Percentiles rank a stretch among this genome's conserved stretches.
Evolutionary conservation across 345 rosid species (phyloP).

Genomic region (Orychophragmus violaceus): DNA sequence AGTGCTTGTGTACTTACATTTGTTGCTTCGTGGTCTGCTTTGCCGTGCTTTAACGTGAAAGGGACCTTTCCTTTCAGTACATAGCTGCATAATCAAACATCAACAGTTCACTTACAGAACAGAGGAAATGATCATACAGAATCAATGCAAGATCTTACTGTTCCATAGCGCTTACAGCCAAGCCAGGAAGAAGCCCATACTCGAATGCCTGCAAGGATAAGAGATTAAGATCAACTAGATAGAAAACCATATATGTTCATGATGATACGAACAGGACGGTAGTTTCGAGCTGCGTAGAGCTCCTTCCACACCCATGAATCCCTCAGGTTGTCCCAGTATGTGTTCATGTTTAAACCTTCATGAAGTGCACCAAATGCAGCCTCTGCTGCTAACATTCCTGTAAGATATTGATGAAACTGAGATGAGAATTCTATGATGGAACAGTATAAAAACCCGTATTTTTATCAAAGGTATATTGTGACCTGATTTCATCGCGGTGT

Average conservation of each 20-base stretch:
- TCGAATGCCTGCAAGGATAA: slow-evolving; percentile 64
- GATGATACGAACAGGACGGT: slow-evolving; percentile 67
- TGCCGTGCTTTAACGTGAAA: slow-evolving; percentile 78
- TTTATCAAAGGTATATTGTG: not conserved
- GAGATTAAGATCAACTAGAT: not conserved
- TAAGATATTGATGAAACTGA: slow-evolving; percentile 14
- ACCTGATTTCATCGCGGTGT: slow-evolving; percentile 99
- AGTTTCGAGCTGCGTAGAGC: slow-evolving; percentile 70
- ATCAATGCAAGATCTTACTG: slow-evolving; percentile 48
- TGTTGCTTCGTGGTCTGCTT: slow-evolving; percentile 88
- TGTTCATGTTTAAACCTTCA: slow-evolving; percentile 51
- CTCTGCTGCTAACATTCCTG: slow-evolving; percentile 98
- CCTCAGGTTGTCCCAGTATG: slow-evolving; percentile 63
- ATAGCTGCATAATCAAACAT: slow-evolving; percentile 50
- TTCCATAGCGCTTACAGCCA: slow-evolving; percentile 72
- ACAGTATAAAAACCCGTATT: not conserved
- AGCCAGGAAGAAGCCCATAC: slow-evolving; percentile 80
- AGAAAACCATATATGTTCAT: not conserved
- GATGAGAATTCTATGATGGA: not conserved
- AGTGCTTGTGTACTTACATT: slow-evolving; percentile 40
- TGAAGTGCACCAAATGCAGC: slow-evolving; percentile 67
- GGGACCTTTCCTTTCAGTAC: slow-evolving; percentile 68
- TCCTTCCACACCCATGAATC: slow-evolving; percentile 95
- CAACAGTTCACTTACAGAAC: not conserved
- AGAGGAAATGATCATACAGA: not conserved